Evolutionary conservation across 306 rosid genomes (phyloP), one percentile per base, ranked within the genome.

Genomic region (Prosopis cineraria): DNA sequence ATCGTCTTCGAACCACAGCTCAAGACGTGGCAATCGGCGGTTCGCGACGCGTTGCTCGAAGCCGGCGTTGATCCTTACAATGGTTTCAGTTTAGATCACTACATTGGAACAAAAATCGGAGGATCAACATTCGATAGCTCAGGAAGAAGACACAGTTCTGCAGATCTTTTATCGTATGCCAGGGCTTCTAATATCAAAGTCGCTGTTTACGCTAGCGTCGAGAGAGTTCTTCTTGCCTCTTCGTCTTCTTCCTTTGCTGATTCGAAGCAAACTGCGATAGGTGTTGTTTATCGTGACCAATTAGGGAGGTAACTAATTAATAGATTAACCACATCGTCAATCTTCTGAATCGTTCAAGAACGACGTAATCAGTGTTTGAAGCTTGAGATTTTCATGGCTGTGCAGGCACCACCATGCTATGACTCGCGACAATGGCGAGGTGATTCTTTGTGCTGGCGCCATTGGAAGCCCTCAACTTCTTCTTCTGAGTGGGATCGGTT

Each of bases 381-480:
- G 16, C 50, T 11, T 44, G 17, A 11, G 13, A 44, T 44, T 45
- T 16, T 19, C 25, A 50, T 50, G 9, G 58, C 27, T 50, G 58
- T 50, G 25, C 25, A 50, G 58, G 27, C 7, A n/a, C 47, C 98
- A 92, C 79, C 93, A 80, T 7, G 98, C 96, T 0, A 80, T 89
- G 10, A 40, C 92, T n/a, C 66, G 79, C 10, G 83, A 79, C 3
- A 78, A 76, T 1, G 98, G 98, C 0, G 98, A 92, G 77, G 91
- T 92, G 1, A 73, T 94, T 9, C 74, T 94, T 17, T 79, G 93
- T 0, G 94, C 97, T 0, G 98, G 98, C 1, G 91, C 98, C 12
- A 86, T 94, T 11, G 98, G 98, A 29, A 90, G 86, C 71, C 98
- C 98, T 17, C 97, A 94, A 76, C 87, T 94, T 24, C 89, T 94